Evolutionary conservation across 73 alveolate species (phyloP).

Genomic region (Blepharisma japonicum): DNA sequence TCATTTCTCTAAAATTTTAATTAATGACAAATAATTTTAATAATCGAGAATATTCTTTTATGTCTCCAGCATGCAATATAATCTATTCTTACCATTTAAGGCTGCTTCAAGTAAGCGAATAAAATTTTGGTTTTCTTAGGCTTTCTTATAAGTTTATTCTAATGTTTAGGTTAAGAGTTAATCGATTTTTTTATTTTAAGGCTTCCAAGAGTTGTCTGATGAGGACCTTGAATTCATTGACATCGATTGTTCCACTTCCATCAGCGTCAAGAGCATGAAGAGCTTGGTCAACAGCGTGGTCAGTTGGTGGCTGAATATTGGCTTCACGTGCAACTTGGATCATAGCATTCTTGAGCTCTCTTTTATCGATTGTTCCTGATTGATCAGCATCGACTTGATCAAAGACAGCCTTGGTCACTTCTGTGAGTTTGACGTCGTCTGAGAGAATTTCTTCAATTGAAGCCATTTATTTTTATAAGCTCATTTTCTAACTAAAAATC

Average conservation of each 20-base stretch:
- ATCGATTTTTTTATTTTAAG: too few relatives aligned
- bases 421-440: slow-evolving; percentile 48
- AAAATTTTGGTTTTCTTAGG: too few relatives aligned
- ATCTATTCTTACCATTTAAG: too few relatives aligned
- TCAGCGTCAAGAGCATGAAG: slow-evolving; percentile 49
- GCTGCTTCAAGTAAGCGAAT: too few relatives aligned
- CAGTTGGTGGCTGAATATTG: slow-evolving; percentile 47
- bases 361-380: slow-evolving; percentile 42
- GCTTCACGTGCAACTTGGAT: slow-evolving; percentile 38
- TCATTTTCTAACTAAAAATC: too few relatives aligned
- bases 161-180: too few relatives aligned
- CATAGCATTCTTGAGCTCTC: slow-evolving; percentile 47
- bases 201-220: slow-evolving; percentile 52
- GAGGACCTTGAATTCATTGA: slow-evolving; percentile 49
- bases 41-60: too few relatives aligned
- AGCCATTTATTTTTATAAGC: too few relatives aligned
- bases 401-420: slow-evolving; percentile 46
- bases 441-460: slow-evolving; percentile 34
- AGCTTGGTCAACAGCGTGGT: slow-evolving; percentile 45
- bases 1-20: too few relatives aligned
- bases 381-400: slow-evolving; percentile 48
- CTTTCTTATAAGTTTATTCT: too few relatives aligned
- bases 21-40: too few relatives aligned
- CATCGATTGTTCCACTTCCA: slow-evolving; percentile 49
- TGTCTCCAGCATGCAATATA: too few relatives aligned